phyloP scores from a whole-genome alignment of 352 stramenopile species.

The Globisporangium irregulare region DNA sequence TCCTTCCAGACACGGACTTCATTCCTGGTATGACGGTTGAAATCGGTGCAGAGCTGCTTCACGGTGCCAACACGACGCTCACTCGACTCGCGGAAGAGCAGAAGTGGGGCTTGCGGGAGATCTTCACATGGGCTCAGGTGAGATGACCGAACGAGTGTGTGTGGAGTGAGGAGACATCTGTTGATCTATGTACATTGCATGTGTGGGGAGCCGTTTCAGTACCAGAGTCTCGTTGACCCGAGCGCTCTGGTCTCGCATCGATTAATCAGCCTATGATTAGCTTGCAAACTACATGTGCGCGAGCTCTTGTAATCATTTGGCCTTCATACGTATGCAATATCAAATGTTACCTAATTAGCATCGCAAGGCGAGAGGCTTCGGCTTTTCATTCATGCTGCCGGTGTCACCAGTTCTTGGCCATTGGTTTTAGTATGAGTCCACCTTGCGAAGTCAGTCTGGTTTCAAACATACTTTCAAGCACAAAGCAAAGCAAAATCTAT shows the following conservation, averaged over 20 bases:
- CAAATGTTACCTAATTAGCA: slow-evolving; percentile 86
- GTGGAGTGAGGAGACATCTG: neutral
- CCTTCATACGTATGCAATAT: slow-evolving; percentile 89
- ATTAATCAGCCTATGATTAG: slow-evolving; percentile 89
- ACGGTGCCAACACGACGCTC: slow-evolving; percentile 76
- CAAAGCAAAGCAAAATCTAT: slow-evolving; percentile 6
- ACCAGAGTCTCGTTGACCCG: neutral
- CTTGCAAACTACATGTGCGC: slow-evolving; percentile 13
- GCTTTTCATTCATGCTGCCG: slow-evolving; percentile 41
- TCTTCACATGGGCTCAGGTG: slow-evolving; percentile 87
- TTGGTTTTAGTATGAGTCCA: slow-evolving; percentile 59
- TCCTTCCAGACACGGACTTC: slow-evolving; percentile 59
- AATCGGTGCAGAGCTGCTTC: slow-evolving; percentile 70
- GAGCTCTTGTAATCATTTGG: slow-evolving; percentile 66
- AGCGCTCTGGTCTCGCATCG: slow-evolving; percentile 42
- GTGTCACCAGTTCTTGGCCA: slow-evolving; percentile 81
- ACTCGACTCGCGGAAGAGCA: slow-evolving; percentile 62
- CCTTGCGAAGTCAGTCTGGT: slow-evolving; percentile 82
- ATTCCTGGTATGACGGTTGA: slow-evolving; percentile 73
- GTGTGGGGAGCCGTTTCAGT: slow-evolving; percentile 7
- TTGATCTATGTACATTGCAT: slow-evolving; percentile 14
- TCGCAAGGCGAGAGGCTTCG: slow-evolving; percentile 43
- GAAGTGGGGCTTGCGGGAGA: slow-evolving; percentile 68
- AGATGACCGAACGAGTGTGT: slow-evolving; percentile 16
- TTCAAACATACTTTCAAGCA: slow-evolving; percentile 53